Base-by-base conservation (phyloP, 495 filamentous ascomycete genomes). In the Penicillium atrosanguineum region DNA sequence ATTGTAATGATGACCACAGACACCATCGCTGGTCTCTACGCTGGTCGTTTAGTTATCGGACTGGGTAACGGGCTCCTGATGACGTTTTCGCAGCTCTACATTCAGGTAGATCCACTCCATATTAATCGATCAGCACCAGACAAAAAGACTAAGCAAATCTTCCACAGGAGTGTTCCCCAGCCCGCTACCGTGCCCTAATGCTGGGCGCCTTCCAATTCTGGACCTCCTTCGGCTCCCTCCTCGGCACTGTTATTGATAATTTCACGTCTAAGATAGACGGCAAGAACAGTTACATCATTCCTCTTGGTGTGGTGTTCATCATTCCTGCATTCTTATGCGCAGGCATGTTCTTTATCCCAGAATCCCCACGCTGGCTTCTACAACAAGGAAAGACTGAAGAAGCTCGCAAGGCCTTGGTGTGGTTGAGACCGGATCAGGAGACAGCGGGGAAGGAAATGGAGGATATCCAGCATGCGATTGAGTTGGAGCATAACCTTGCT, bases 231-330 rank as follows among this genome's bases (percentile, higher is more conserved):
- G 79, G 79, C 14, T 72, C 78, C 7, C 72, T 85, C 15, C 68
- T 85, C 49, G 83, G 83, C 28, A 82, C 84, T n/a, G 75, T 85
- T 20, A 72, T 87, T 46, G 83, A 86, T 64, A 84, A 83, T 60
- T 78, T 77, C 52, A 81, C 82, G 1, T 67, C 71, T 7, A 71
- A 69, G 40, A 70, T 79, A 29, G 51, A 63, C 7, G 73, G 67
- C 25, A 78, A 56, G 26, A 52, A 55, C 39, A 58, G 55, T 11
- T 87, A 84, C 55, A 69, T 83, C 1, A 82, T 84, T 46, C 80
- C 83, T 4, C 70, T 87, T 0, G 82, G 82, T 8, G 69, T 85
- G 21, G 72, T 85, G 53, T 83, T 80, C 48, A 64, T 85, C 29
- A 68, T 85, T 6, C 83, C 83, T 0, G 68, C 69, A 7, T 62